These are phyloP conservation scores for Phaeotremella fagi DNA, from an alignment of 768 basidiomycete genomes.

Conservation along the genomic window DNA sequence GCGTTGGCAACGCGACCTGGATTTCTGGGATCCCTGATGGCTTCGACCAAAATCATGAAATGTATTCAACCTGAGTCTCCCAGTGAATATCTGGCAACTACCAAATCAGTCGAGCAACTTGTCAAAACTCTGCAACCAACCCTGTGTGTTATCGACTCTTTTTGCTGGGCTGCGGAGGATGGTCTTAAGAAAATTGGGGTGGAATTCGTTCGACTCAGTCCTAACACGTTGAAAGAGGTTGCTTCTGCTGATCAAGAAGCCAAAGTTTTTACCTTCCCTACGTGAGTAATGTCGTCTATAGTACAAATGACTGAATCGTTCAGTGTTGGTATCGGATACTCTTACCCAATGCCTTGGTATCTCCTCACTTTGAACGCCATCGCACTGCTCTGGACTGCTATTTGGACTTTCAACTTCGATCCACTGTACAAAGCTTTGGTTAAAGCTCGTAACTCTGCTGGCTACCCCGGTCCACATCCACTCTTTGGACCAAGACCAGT, in stretches of 20 bases:
- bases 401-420: conserved; percentile 13
- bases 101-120: neutral
- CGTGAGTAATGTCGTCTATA: conserved; percentile 14
- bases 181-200: conserved; percentile 5
- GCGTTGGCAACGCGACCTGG: neutral
- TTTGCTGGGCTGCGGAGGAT: conserved; percentile 13
- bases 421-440: neutral
- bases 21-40: neutral
- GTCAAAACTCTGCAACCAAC: conserved; percentile 14
- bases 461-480: conserved; percentile 14
- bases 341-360: conserved; percentile 18
- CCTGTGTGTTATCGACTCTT: conserved; percentile 11
- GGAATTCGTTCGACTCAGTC: conserved; percentile 10
- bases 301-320: neutral
- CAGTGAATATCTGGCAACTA: conserved; percentile 17
- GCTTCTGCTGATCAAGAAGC: conserved; percentile 10
- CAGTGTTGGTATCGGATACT: conserved; percentile 13
- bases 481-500: neutral
- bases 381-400: conserved; percentile 1
- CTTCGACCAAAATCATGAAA: neutral
- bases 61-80: conserved; percentile 7
- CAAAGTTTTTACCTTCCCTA: conserved; percentile 8
- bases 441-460: conserved; percentile 16
- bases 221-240: conserved; percentile 21
- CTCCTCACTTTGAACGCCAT: conserved; percentile 14